Evolutionary conservation across 805 yeast genomes (phyloP), one percentile per base, ranked within the genome.

Genomic region (Metschnikowia reukaufii): DNA sequence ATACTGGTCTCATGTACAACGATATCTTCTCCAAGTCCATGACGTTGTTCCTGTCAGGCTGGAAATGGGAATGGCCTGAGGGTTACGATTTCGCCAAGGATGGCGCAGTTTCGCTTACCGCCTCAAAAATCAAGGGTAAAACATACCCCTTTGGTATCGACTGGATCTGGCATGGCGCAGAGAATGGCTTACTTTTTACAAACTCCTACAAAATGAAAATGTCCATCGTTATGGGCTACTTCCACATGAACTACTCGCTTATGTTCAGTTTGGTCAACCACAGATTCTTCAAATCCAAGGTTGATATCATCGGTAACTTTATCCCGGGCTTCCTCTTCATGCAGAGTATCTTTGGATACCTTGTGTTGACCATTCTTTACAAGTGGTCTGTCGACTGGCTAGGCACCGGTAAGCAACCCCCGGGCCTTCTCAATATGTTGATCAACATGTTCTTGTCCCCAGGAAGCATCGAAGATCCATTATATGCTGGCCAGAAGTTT

Each of bases 201-300:
- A 94, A 94, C 72, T 91, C 98, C 2, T 94, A 88, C 73, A 94
- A 94, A 76, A 94, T 94, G 99, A 94, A 94, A 67, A 75, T 94
- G 51, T 90, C 98, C 2, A 85, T 94, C 47, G 75, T 94, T 55
- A 86, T 94, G 91, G 99, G 99, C 4, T 92, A 85, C 68, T 68
- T 79, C 39, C 99, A 94, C 70, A 94, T 94, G 99, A 72, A 91
- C 10, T 94, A 92, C 68, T 88, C 96, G 4, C 84, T 81, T 62
- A 64, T 82, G 66, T 90, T 91, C 62, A 88, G 97, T 16, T 77
- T 87, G 53, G 91, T 87, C 46, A 94, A 94, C 66, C 84, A 84
- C 58, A 58, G 78, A 25, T 78, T 77, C 63, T 88, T 82, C 74
- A 72, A 82, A 35, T 84, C 90, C 32, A 65, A 66, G 39, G 82